Evolutionary conservation across 441 rosid species (phyloP), one percentile per base, ranked within the genome.

Genomic region (Arabidopsis hybrid): DNA sequence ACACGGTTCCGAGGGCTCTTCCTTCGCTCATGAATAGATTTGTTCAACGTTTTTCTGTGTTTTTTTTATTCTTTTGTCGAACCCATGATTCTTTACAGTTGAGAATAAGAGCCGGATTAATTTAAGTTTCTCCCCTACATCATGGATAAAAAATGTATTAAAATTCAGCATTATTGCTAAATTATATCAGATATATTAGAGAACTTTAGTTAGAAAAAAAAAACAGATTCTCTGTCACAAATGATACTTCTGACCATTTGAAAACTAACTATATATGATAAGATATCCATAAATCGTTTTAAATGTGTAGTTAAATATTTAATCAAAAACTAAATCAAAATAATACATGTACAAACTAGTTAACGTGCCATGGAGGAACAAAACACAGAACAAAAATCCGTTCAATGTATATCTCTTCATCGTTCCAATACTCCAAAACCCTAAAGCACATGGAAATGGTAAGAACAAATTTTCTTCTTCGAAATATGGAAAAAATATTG

Each of bases 381-480:
- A 34, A 21, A 4, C 21, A 16, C n/a, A 49, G 67, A 60, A 31
- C 35, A 31, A 39, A 32, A 51, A 2, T 34, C 56, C 14, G 7
- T 32, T 52, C 45, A 4, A 32, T 17, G 8, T 35, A 55, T 9
- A 5, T 38, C 3, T 10, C n/a, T 36, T 16, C 9, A 7, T 26
- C 45, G 12, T 13, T 60, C 50, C 26, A 65, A 26, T 47, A 16
- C 12, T 29, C 9, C 3, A 45, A 42, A 59, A 17, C 67, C 73
- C 61, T 50, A 65, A 57, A 67, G 29, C 36, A 50, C 51, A 29
- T 31, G 14, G 32, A 74, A 13, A 59, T 32, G 13, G 31, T 53
- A 62, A 55, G 35, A 46, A 36, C 8, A 29, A 26, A 11, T 2
- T 4, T 13, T 60, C 7, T 45, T 45, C 10, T 18, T 45, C 32